Conservation (phyloP, 768 basidiomycete species). For the Butyriboletus loyo region DNA sequence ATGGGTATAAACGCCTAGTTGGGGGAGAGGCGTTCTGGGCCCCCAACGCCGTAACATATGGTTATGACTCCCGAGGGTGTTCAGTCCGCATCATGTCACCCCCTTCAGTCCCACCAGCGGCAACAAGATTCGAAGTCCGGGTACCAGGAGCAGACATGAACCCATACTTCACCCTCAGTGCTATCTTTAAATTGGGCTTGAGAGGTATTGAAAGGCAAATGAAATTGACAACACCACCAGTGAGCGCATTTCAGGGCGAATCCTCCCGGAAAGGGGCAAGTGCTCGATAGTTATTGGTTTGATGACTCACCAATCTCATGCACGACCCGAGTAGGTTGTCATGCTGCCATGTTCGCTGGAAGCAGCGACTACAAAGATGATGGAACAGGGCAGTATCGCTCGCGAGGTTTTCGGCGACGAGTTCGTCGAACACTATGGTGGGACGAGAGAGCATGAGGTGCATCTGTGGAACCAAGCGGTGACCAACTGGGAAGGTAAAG, state of each 20-base stretch:
- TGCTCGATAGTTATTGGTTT: conserved; percentile 29
- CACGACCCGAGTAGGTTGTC: conserved; percentile 45
- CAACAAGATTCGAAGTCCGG: conserved; percentile 90
- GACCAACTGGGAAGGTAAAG: conserved; percentile 89
- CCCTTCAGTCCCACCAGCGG: conserved; percentile 75
- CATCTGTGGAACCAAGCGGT: conserved; percentile 84
- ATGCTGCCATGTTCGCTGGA: conserved; percentile 81
- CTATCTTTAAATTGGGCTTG: conserved; percentile 84
- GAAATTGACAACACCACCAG: conserved; percentile 65
- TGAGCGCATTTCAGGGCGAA: conserved; percentile 34
- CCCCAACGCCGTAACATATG: conserved; percentile 89
- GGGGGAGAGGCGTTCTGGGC: conserved; percentile 95
- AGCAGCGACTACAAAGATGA: conserved; percentile 78
- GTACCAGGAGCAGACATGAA: conserved; percentile 98
- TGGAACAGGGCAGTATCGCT: conserved; percentile 72
- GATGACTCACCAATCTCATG: neutral
- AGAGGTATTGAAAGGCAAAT: conserved; percentile 83
- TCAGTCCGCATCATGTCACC: conserved; percentile 91
- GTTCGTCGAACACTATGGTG: conserved; percentile 93
- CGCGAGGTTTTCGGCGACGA: conserved; percentile 84
- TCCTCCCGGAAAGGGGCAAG: conserved; percentile 59
- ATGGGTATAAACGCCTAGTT: conserved; percentile 95
- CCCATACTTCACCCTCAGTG: conserved; percentile 83
- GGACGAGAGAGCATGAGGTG: conserved; percentile 92
- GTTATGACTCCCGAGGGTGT: conserved; percentile 92